Evolutionary conservation across 257 asterid species (phyloP), one percentile per base, ranked within the genome.

Genomic region (Solanum arcanum): DNA sequence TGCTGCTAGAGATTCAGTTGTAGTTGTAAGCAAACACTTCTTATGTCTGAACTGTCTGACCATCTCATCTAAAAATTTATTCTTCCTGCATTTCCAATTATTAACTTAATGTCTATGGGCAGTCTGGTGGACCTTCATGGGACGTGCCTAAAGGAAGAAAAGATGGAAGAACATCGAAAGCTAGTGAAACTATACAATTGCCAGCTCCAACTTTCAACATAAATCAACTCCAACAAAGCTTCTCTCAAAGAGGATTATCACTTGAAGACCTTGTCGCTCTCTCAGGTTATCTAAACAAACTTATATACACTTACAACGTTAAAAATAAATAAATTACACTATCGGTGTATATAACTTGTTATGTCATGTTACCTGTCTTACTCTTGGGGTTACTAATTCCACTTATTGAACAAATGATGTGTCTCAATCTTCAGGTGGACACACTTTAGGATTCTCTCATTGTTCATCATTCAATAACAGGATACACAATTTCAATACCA

Each of bases 41-140:
- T 47, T 3, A 18, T 15, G 42, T 12, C 3, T 39, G 31, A 72
- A 35, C 12, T 72, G 12, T 31, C 23, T 69, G n/a, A 31, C 6
- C 44, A 37, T 74, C 20, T 20, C 49, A 74, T 74, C 31, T 74
- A 74, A 72, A 72, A 72, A 13, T 27, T 27, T 13, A 74, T 1
- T 77, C 33, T 44, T 77, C 21, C 23, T 44, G 6, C 83, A 75
- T 75, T 74, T 21, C 33, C 33, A 74, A 0, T 41, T 1, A 62
- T 62, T 68, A 77, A 77, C 84, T 9, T 44, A 70, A 46, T 11
- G 11, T 27, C 52, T 44, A 78, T 35, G 62, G 0, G 39, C 84
- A 95, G 98, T 87, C 94, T 4, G 98, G 99, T 37, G 98, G 99
- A 64, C 98, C 98, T 21, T 88, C 47, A 31, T 96, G 98, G 98